Conservation (phyloP, 2,329 filamentous ascomycete genomes). For the Sclerotinia trifoliorum region DNA sequence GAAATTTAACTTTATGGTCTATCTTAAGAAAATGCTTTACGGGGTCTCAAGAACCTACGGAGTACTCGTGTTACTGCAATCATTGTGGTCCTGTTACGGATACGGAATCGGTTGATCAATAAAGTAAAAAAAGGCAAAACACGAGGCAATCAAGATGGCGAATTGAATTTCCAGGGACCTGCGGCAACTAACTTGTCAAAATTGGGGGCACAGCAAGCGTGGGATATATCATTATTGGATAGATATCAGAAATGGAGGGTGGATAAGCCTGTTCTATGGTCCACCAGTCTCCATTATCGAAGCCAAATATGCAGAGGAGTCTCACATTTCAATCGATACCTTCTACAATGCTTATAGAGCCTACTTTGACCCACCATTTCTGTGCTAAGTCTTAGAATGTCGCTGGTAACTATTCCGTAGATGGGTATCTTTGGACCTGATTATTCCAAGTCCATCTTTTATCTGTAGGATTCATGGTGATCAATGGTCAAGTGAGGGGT, state of each 20-base stretch:
- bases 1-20: background rate
- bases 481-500: constrained; percentile 9
- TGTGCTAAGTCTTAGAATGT: background rate
- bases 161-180: constrained; percentile 28
- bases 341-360: background rate
- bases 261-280: constrained; percentile 2
- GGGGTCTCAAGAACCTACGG: background rate
- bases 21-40: background rate
- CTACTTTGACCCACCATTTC: background rate
- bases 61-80: background rate
- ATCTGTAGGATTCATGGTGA: background rate
- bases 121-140: no score
- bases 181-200: constrained; percentile 28
- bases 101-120: no score
- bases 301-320: background rate
- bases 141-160: background rate
- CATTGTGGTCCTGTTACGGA: no score
- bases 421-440: no score
- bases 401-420: no score
- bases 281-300: background rate
- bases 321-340: background rate
- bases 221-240: background rate
- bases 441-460: background rate
- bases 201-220: background rate
- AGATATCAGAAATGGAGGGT: background rate